phyloP scores from a whole-genome alignment of 2,329 filamentous ascomycete species.

The Botrytis cinerea region DNA sequence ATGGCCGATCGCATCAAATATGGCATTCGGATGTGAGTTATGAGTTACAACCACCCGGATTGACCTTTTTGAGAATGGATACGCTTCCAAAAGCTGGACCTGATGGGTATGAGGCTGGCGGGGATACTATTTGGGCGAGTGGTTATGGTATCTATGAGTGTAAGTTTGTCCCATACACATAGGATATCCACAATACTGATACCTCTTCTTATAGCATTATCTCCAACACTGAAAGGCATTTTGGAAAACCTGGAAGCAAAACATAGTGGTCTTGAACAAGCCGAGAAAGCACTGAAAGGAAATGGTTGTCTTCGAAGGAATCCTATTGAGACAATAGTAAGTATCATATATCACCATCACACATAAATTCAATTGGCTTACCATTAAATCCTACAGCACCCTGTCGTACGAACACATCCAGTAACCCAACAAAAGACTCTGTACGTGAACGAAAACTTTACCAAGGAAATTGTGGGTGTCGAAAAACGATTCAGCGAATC shows the following conservation, averaged over 20 bases:
- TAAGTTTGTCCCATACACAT: slow-evolving; percentile 48
- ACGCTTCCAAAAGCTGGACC: slow-evolving; percentile 63
- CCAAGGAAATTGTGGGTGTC: slow-evolving; percentile 35
- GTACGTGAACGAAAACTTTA: slow-evolving; percentile 34
- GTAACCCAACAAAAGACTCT: slow-evolving; percentile 37
- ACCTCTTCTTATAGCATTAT: slow-evolving; percentile 40
- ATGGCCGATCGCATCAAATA: slow-evolving; percentile 28
- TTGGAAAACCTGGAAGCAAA: slow-evolving; percentile 18
- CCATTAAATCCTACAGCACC: slow-evolving; percentile 31
- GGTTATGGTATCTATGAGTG: slow-evolving; percentile 50
- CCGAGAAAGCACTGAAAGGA: slow-evolving; percentile 3
- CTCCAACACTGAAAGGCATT: slow-evolving; percentile 15
- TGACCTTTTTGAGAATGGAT: slow-evolving; percentile 52
- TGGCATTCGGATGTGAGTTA: slow-evolving; percentile 48
- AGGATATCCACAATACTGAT: slow-evolving; percentile 47
- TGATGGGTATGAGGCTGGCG: slow-evolving; percentile 21
- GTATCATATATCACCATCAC: neutral
- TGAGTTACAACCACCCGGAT: slow-evolving; percentile 52
- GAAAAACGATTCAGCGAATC: slow-evolving; percentile 36
- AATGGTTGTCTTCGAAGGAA: slow-evolving; percentile 32
- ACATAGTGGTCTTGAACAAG: slow-evolving; percentile 17
- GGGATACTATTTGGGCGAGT: slow-evolving; percentile 66
- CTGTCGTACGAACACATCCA: slow-evolving; percentile 39
- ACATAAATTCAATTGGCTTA: neutral
- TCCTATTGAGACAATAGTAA: slow-evolving; percentile 35